Conservation (phyloP, 164 flowering plant species). For the Warburgia ugandensis region DNA sequence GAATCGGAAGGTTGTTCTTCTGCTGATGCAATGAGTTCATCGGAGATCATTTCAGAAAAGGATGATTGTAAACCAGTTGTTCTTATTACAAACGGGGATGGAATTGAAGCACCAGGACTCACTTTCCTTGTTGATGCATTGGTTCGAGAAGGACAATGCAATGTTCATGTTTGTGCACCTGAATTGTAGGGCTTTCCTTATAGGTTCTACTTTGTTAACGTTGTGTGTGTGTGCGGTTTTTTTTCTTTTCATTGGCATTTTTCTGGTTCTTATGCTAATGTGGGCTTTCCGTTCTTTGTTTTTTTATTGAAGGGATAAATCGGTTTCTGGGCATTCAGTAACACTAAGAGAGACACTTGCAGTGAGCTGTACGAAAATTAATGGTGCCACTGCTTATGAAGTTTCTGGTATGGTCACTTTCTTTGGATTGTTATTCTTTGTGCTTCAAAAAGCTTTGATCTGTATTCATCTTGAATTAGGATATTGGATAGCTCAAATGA, state of each 20-base stretch:
- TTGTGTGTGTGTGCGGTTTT: not conserved
- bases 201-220: not conserved
- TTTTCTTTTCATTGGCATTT: not conserved
- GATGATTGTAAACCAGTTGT: constrained; percentile 51
- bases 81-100: constrained; percentile 82
- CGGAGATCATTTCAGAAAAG: constrained; percentile 8
- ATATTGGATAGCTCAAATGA: too few relatives aligned
- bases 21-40: constrained; percentile 5
- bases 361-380: constrained; percentile 58
- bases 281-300: too few relatives aligned
- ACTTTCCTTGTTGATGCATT: constrained; percentile 66
- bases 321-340: constrained; percentile 70
- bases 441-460: too few relatives aligned
- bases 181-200: constrained; percentile 53
- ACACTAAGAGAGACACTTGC: constrained; percentile 62
- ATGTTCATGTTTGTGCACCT: constrained; percentile 84
- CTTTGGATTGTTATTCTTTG: too few relatives aligned
- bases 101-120: constrained; percentile 81
- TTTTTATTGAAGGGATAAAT: constrained; percentile 44
- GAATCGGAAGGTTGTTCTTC: constrained; percentile 25
- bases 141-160: constrained; percentile 50
- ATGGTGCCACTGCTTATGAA: constrained; percentile 90
- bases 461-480: too few relatives aligned
- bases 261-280: too few relatives aligned
- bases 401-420: constrained; percentile 53